phyloP scores from a whole-genome alignment of 108 stramenopile genomes.

The Cyclotella sp. region DNA sequence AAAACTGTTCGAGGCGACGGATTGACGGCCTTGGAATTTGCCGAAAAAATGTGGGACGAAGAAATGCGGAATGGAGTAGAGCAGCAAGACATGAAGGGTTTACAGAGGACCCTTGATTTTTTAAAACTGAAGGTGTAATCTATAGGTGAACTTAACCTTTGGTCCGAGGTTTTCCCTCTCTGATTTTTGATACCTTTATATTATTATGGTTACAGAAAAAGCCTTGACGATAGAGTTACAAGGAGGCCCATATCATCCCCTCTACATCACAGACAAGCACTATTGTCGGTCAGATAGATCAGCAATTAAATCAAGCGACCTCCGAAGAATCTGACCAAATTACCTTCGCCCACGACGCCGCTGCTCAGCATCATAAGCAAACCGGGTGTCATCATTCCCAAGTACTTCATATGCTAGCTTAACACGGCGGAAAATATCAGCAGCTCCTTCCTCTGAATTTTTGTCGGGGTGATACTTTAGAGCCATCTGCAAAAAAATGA shows the following conservation, averaged over 20 bases:
- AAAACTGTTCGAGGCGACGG: conserved; percentile 61
- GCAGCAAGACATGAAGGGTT: conserved; percentile 52
- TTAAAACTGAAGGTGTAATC: conserved; percentile 14
- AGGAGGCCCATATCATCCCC: not conserved
- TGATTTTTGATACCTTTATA: not conserved
- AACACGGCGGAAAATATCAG: conserved; percentile 75
- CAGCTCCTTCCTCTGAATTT: conserved; percentile 68
- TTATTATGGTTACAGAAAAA: conserved; percentile 7
- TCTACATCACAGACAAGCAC: not conserved
- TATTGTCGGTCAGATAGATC: not conserved
- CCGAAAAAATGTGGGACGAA: conserved; percentile 52
- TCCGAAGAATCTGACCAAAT: not conserved
- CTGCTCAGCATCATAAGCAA: conserved; percentile 72
- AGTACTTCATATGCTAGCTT: conserved; percentile 82
- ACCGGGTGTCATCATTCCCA: conserved; percentile 56
- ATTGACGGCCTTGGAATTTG: conserved; percentile 70
- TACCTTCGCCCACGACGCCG: conserved; percentile 28
- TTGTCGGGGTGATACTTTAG: conserved; percentile 85
- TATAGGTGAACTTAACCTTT: not conserved
- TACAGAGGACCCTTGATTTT: conserved; percentile 41
- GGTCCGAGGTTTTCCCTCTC: not conserved
- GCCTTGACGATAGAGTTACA: not conserved
- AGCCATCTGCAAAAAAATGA: conserved; percentile 58
- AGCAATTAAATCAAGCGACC: conserved; percentile 8
- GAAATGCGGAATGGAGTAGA: conserved; percentile 61